Evolutionary conservation across 2,329 filamentous ascomycete genomes (phyloP).

Genomic region (Keithomyces neogunnii): DNA sequence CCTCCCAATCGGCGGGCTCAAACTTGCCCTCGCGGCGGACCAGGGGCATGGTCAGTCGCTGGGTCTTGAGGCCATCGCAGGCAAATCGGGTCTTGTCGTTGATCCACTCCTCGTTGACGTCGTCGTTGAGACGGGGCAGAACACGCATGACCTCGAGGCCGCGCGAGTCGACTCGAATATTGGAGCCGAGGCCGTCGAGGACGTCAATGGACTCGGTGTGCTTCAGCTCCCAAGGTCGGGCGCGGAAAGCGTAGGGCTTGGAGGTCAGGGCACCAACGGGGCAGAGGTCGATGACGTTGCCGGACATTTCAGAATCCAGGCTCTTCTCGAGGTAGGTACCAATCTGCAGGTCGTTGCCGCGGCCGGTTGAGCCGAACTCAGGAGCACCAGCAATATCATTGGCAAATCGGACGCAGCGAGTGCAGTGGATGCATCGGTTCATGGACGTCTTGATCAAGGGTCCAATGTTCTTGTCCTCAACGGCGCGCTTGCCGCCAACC

Average conservation of each 20-base stretch:
- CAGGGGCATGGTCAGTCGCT: slow-evolving; percentile 86
- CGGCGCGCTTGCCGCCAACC: slow-evolving; percentile 87
- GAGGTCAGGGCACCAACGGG: slow-evolving; percentile 93
- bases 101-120: slow-evolving; percentile 99
- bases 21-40: slow-evolving; percentile 86
- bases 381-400: slow-evolving; percentile 96
- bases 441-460: slow-evolving; percentile 98
- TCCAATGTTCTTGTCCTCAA: slow-evolving; percentile 99
- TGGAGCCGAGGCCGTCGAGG: slow-evolving; percentile 83
- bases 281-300: slow-evolving; percentile 96
- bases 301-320: slow-evolving; percentile 89
- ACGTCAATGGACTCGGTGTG: slow-evolving; percentile 95
- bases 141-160: slow-evolving; percentile 96
- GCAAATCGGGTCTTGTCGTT: slow-evolving; percentile 97
- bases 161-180: slow-evolving; percentile 87
- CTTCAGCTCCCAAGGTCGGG: slow-evolving; percentile 93
- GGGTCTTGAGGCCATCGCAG: slow-evolving; percentile 92
- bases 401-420: slow-evolving; percentile 92
- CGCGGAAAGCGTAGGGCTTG: slow-evolving; percentile 96
- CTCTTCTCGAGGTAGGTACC: slow-evolving; percentile 95
- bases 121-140: slow-evolving; percentile 86
- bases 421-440: slow-evolving; percentile 99
- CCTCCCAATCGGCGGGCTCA: slow-evolving; percentile 89
- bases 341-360: slow-evolving; percentile 96
- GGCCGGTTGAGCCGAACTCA: slow-evolving; percentile 86